phyloP scores from a whole-genome alignment of 2,329 filamentous ascomycete genomes.

The Blumeriella jaapii region DNA sequence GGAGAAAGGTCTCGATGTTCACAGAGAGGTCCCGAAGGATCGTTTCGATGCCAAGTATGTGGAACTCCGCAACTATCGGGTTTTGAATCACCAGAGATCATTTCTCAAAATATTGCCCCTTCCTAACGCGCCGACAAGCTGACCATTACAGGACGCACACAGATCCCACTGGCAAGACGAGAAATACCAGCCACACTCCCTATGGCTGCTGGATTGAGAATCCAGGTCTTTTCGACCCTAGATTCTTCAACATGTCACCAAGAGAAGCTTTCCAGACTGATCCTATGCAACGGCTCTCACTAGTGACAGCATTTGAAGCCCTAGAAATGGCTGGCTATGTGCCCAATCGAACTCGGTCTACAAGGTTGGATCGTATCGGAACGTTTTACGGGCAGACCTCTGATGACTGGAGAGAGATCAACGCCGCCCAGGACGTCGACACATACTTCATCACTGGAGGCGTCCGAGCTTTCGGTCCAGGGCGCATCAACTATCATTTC shows the following conservation, averaged over 20 bases:
- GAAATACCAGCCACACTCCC: constrained; percentile 67
- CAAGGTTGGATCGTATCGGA: constrained; percentile 32
- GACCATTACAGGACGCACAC: no score
- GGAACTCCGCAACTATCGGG: no score
- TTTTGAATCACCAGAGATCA: no score
- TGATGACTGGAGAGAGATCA: constrained; percentile 27
- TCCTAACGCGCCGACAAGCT: no score
- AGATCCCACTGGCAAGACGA: constrained; percentile 59
- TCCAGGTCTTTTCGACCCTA: constrained; percentile 67
- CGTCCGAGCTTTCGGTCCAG: constrained; percentile 26
- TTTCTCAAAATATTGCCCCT: no score
- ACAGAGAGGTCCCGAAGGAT: constrained; percentile 51
- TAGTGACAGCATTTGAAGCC: constrained; percentile 70
- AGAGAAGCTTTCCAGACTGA: constrained; percentile 71
- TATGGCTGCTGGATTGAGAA: constrained; percentile 63
- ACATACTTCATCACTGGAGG: constrained; percentile 26
- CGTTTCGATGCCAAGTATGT: constrained; percentile 67
- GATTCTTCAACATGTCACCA: constrained; percentile 81
- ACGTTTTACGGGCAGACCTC: constrained; percentile 26
- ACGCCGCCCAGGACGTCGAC: constrained; percentile 24
- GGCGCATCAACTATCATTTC: constrained; percentile 32
- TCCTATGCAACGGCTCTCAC: constrained; percentile 66
- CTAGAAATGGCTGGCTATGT: constrained; percentile 73
- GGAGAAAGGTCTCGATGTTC: constrained; percentile 63
- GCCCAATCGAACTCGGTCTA: constrained; percentile 24